Conservation (phyloP, 257 asterid species). For the Solanum pimpinellifolium region DNA sequence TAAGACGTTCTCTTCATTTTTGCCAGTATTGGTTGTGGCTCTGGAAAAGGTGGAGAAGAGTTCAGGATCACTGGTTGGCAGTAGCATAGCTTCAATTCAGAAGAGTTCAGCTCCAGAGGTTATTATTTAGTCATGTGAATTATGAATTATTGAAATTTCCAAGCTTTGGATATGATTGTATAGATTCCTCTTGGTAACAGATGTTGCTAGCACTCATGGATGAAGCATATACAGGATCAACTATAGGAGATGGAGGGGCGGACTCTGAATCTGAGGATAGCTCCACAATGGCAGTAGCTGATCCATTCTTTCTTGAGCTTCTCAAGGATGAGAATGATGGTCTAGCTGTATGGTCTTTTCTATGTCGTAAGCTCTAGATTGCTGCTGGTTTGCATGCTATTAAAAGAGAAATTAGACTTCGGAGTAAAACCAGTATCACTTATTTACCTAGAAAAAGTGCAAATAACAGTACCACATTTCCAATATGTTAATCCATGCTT, state of each 20-base stretch:
- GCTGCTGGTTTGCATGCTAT: not conserved
- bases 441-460: not conserved
- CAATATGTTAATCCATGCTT: not conserved
- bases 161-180: conserved; percentile 3
- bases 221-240: conserved; percentile 95
- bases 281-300: conserved; percentile 61
- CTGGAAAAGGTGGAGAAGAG: conserved; percentile 79
- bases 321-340: conserved; percentile 99
- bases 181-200: conserved; percentile 24
- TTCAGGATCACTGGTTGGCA: conserved; percentile 87
- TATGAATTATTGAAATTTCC: not conserved
- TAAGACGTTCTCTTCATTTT: conserved; percentile 9
- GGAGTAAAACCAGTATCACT: not conserved
- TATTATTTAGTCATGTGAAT: conserved; percentile 13
- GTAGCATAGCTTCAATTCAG: conserved; percentile 90
- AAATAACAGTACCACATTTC: not conserved
- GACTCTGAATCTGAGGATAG: conserved; percentile 93
- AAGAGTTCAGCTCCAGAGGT: conserved; percentile 96
- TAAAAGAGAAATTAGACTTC: not conserved
- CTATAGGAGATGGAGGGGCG: conserved; percentile 86
- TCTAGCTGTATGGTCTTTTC: conserved; percentile 65
- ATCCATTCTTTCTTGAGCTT: conserved; percentile 83
- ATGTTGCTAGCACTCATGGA: conserved; percentile 98
- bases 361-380: not conserved
- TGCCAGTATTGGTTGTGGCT: conserved; percentile 79